Evolutionary conservation across 2,329 filamentous ascomycete species (phyloP), one percentile per base, ranked within the genome.

Genomic region (Hypoxylon rubiginosum): DNA sequence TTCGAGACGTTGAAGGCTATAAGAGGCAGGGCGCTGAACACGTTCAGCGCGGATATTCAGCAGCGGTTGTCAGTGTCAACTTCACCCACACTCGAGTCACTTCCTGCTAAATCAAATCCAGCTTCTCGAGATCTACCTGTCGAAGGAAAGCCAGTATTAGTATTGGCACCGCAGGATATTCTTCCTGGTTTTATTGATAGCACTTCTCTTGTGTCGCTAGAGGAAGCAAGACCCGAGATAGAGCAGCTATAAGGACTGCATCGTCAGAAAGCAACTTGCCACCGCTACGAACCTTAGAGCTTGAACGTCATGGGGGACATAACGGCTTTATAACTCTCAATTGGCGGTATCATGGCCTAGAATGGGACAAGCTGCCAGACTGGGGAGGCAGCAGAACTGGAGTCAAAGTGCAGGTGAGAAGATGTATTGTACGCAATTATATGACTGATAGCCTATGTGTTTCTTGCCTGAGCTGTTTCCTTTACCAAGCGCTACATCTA

Each of bases 31-130:
- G n/a, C 21, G 6, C 8, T 62, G 1, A 62, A 56, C 19, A 45
- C 52, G 1, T 62, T 36, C 15, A 52, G 52, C 6, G 36, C 56
- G 3, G 45, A 43, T 13, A 45, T 62, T 32, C 49, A 41, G 24
- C 54, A 41, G 41, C 41, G 19, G 41, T 4, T 24, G 7, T 45
- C 17, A 4, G 15, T 5, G 15, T 15, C 15, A 15, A 39, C 34
- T 11, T 11, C 32, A 34, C 10, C 32, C 10, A 34, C 13, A 34
- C 8, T 4, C 32, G 1, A 34, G 10, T 9, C 10, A 34, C 10
- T 34, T 9, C 32, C 10, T 11, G 13, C 32, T 34, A 4, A 39
- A n/a, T n/a, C 34, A n/a, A 39, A 15, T 39, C 15, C 34, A 39
- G 13, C 13, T 39, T 39, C 34, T 7, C 34, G 2, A 39, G 11